Evolutionary conservation across 2,329 filamentous ascomycete species (phyloP).

Genomic region (Fusarium devonianum): DNA sequence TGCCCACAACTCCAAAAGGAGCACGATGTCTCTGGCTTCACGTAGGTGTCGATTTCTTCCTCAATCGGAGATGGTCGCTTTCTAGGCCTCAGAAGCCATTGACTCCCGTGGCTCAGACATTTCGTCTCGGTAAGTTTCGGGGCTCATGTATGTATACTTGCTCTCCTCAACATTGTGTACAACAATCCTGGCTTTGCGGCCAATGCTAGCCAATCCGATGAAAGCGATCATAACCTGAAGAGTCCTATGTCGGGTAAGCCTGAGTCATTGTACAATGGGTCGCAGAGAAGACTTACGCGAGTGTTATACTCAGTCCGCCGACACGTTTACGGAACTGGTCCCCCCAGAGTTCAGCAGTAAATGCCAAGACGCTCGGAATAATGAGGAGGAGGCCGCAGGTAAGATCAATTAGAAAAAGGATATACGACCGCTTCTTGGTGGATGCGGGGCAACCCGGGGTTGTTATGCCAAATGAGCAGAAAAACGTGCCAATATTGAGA

Average conservation of each 20-base stretch:
- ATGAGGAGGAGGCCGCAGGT: slow-evolving; percentile 29
- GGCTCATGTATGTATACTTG: slow-evolving; percentile 11
- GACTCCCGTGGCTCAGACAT: slow-evolving; percentile 31
- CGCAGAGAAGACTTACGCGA: slow-evolving; percentile 31
- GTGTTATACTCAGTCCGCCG: slow-evolving; percentile 21
- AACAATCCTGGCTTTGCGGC: slow-evolving; percentile 30
- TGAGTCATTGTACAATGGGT: no score
- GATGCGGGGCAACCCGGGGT: neutral
- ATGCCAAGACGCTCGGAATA: slow-evolving; percentile 21
- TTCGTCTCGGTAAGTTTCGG: slow-evolving; percentile 31
- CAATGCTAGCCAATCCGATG: slow-evolving; percentile 27
- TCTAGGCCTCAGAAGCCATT: slow-evolving; percentile 23
- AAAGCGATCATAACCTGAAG: slow-evolving; percentile 24
- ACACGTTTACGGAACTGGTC: neutral
- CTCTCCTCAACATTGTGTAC: slow-evolving; percentile 26
- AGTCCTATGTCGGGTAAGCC: slow-evolving; percentile 9
- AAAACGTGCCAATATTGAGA: slow-evolving; percentile 33
- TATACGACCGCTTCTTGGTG: slow-evolving; percentile 8
- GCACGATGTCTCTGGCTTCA: neutral
- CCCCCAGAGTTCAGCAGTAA: slow-evolving; percentile 5
- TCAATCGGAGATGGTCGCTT: neutral
- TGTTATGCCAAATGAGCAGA: slow-evolving; percentile 27
- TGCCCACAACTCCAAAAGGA: no score
- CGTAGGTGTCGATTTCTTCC: neutral
- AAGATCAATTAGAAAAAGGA: slow-evolving; percentile 30